Evolutionary conservation across 805 yeast genomes (phyloP), one percentile per base, ranked within the genome.

Genomic region (Kregervanrija delftensis): DNA sequence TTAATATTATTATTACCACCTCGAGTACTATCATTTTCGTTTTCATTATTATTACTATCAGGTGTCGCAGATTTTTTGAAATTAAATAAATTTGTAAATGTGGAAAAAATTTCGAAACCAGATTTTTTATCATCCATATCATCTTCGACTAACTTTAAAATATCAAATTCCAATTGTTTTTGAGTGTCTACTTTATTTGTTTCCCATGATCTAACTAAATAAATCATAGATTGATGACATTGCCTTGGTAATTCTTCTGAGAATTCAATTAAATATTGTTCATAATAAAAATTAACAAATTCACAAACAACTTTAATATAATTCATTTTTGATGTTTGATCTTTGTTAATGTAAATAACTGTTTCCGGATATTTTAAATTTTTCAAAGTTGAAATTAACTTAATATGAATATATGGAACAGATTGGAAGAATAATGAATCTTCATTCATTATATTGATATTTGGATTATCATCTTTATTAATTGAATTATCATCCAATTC

Each of bases 51-150:
- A 17, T 28, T 49, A 40, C 47, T 60, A 57, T 22, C 28, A 22
- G 28, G 28, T 22, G 28, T 22, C 6, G 28, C 28, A 22, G 28
- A 22, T 42, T 53, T 47, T 43, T 57, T 63, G 49, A 64, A 59
- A 57, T 66, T 72, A 57, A 83, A 81, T 3, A 83, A 80, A 53
- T 78, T 83, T 11, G 79, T 74, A 60, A 83, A 83, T 50, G 80
- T 79, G 14, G 80, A 67, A 45, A 83, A 68, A 43, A 83, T 73
- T 52, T 82, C 87, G 39, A 59, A 58, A 22, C 54, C 49, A 11
- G 48, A 50, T 36, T 50, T 54, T 33, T 54, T 54, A 5, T 69
- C 69, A 15, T 58, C 59, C 5, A 54, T 44, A 12, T 49, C 50
- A 28, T 59, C 64, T 40, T 58, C 59, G 15, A 64, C 67, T 14